Conservation (phyloP, 345 rosid genomes). For the Populus ilicifolia region DNA sequence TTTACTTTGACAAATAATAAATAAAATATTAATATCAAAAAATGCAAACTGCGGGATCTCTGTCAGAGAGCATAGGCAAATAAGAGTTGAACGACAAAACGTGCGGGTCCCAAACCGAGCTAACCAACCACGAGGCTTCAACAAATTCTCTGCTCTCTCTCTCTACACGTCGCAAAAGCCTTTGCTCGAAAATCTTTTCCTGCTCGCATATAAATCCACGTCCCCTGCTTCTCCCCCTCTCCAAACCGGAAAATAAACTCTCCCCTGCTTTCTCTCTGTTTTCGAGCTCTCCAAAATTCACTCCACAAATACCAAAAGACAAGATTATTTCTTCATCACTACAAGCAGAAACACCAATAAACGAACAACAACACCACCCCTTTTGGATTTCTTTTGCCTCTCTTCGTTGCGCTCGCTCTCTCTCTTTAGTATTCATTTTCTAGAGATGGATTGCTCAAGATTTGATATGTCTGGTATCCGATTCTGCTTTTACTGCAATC, state of each 20-base stretch:
- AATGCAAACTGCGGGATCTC: no score
- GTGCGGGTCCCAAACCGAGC: slow-evolving; percentile 38
- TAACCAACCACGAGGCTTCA: slow-evolving; percentile 29
- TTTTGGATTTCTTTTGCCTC: background rate
- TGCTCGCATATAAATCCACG: slow-evolving; percentile 30
- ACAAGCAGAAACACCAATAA: background rate
- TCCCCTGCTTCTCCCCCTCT: slow-evolving; percentile 10
- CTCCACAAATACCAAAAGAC: background rate
- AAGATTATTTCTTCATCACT: background rate
- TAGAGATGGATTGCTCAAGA: slow-evolving; percentile 29
- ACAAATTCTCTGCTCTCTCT: slow-evolving; percentile 14
- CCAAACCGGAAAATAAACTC: background rate
- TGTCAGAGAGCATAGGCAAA: background rate
- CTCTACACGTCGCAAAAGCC: no score
- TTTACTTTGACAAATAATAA: no score
- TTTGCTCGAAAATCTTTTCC: no score
- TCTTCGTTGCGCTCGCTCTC: slow-evolving; percentile 25
- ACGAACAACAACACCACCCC: background rate
- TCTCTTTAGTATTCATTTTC: background rate
- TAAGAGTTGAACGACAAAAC: slow-evolving; percentile 33
- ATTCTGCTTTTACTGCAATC: slow-evolving; percentile 40
- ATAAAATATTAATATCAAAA: no score
- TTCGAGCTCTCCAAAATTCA: background rate
- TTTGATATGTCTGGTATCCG: slow-evolving; percentile 38
- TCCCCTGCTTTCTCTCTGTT: background rate